Conservation (phyloP, 108 stramenopile genomes). For the Seminavis robusta region DNA sequence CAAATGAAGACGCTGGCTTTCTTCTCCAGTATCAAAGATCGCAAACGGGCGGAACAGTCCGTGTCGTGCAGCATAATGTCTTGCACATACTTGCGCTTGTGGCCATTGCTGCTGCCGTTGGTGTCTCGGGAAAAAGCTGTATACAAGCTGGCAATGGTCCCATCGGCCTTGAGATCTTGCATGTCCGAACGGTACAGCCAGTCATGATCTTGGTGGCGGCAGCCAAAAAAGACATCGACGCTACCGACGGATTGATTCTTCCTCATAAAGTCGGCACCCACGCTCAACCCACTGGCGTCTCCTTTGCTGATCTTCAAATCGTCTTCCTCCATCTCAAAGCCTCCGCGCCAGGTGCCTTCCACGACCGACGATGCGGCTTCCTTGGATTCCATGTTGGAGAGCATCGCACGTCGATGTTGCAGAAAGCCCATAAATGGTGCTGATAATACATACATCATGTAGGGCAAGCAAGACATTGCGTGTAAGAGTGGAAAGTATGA, state of each 20-base stretch:
- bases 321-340: conserved; percentile 72
- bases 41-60: conserved; percentile 32
- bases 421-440: conserved; percentile 97
- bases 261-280: conserved; percentile 65
- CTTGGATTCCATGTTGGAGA: conserved; percentile 25
- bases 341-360: conserved; percentile 78
- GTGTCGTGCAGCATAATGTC: conserved; percentile 46
- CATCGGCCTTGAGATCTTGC: conserved; percentile 47
- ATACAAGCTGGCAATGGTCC: conserved; percentile 67
- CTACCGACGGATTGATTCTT: conserved; percentile 38
- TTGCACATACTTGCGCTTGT: conserved; percentile 81
- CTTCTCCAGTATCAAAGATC: conserved; percentile 50
- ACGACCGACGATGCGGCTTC: conserved; percentile 51
- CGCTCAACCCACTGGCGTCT: conserved; percentile 47
- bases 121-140: conserved; percentile 92
- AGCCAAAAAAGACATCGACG: conserved; percentile 95
- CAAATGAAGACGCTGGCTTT: conserved; percentile 81
- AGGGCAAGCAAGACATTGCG: too few relatives aligned
- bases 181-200: conserved; percentile 90
- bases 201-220: conserved; percentile 86
- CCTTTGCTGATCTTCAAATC: conserved; percentile 50
- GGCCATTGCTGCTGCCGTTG: too few relatives aligned
- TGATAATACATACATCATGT: too few relatives aligned
- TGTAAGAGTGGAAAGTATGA: too few relatives aligned
- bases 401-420: conserved; percentile 63